Evolutionary conservation across 148 eudicot species (phyloP), one percentile per base, ranked within the genome.

Genomic region (Nepenthes mirabilis): DNA sequence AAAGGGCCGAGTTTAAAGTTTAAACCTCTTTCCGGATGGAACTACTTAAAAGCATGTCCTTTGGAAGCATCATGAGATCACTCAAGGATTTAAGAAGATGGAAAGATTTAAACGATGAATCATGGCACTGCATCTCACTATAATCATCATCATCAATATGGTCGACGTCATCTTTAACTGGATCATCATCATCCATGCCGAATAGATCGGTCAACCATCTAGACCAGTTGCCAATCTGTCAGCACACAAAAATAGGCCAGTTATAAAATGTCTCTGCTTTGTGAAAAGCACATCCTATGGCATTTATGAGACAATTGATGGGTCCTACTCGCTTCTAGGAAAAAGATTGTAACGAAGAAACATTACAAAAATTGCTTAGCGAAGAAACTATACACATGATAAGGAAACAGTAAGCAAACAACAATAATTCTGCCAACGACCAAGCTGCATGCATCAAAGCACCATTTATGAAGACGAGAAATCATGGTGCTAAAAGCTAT

Each of bases 41-140:
- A 52, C 63, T 73, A 54, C 77, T 84, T 56, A 89, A 67, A 9
- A 93, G 88, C 95, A 89, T 80, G 77, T 89, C 99, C 76, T 89
- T 93, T n/a, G 99, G 99, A 72, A 93, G 89, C 97, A 93, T 93
- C 99, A 93, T 84, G 47, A 93, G 97, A 63, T 93, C 97, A 68
- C 99, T 86, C 69, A 93, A 68, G 14, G 95, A 82, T 58, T 84
- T 86, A 12, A 93, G 83, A 56, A 93, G 82, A 78, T 71, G 73
- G 75, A 93, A 93, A 54, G 87, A 73, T 67, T 79, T 86, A 51
- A 75, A 76, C 12, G 95, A 72, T 49, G 75, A 57, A 59, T 74
- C 85, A 52, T 36, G 9, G 45, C 65, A 59, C 58, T 62, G 62
- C 6, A 40, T 36, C 52, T 65, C 66, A 9, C 52, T 67, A 11